Base-by-base conservation (phyloP, 164 flowering plant genomes). In the Umbellularia californica region DNA sequence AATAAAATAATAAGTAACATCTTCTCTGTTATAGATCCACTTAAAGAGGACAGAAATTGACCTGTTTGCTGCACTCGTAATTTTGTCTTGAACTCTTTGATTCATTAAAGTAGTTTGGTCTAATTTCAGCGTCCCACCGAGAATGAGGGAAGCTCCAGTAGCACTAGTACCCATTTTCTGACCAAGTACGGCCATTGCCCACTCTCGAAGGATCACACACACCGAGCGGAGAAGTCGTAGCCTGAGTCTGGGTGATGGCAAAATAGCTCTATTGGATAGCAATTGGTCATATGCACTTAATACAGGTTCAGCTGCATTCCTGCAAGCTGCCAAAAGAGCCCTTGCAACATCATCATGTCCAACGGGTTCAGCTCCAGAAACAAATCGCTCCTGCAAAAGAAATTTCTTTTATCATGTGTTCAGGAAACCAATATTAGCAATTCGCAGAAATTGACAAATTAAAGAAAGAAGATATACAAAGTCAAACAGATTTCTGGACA, bases 291-390 rank as follows among this genome's bases (percentile, higher is more conserved):
- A 96, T 6, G 93, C 81, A 73, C 85, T 89, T 69, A 96, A 78
- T 19, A 96, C 93, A 68, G 94, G 98, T 80, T 96, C 97, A 70
- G 89, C 82, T 69, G 98, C 92, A 75, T 97, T 92, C 80, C 87
- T 91, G 88, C 99, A 96, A 74, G 95, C 99, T 47, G 90, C 90
- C 73, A 94, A 85, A 76, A 94, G 88, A 76, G 98, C 97, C 81
- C 99, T 90, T 47, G 97, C 88, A 77, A 96, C 84, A 79, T 96
- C 97, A 78, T 96, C 99, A 75, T 94, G 97, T 50, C 97, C 97
- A 77, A 94, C 89, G 70, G 83, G 58, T 81, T 93, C 99, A 75
- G 77, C 83, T 28, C 94, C 95, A 12, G 95, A 89, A 70, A 74
- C 84, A 5, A 75, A 72, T 71, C 95, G 85, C 82, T 93, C 99